Percentiles rank a stretch among this genome's conserved stretches.
Evolutionary conservation across 768 basidiomycete species (phyloP).

Genomic region (Suillus paluster): DNA sequence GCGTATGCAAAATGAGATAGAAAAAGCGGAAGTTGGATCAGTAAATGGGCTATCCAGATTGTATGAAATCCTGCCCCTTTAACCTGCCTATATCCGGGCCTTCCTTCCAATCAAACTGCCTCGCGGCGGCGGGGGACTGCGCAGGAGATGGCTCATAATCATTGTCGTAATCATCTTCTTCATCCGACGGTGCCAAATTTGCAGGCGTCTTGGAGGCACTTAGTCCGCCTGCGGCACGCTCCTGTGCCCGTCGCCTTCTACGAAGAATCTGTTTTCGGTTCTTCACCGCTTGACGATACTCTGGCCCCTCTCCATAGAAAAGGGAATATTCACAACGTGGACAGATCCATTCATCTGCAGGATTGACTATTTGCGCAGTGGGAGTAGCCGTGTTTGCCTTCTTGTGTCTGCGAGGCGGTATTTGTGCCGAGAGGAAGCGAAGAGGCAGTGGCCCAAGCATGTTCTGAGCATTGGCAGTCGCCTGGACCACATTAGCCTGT

Average conservation of each 20-base stretch:
- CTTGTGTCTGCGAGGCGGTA: conserved; percentile 52
- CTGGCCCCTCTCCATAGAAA: conserved; percentile 84
- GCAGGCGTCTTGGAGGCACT: conserved; percentile 25
- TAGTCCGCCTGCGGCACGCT: conserved; percentile 54
- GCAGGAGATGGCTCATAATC: conserved; percentile 17
- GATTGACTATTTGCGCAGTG: conserved; percentile 49
- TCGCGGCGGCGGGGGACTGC: conserved; percentile 12
- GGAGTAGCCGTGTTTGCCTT: conserved; percentile 29
- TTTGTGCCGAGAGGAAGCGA: conserved; percentile 69
- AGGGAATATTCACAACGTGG: conserved; percentile 91
- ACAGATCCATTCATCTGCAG: conserved; percentile 92
- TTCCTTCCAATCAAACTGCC: conserved; percentile 22
- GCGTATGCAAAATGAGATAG: conserved; percentile 16
- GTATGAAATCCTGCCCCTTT: conserved; percentile 23
- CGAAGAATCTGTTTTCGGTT: conserved; percentile 80
- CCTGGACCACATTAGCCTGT: conserved; percentile 41
- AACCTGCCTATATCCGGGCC: conserved; percentile 15
- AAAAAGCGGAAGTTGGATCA: conserved; percentile 15
- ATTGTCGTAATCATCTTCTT: conserved; percentile 25
- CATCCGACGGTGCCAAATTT: conserved; percentile 23
- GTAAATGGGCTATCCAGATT: conserved; percentile 25
- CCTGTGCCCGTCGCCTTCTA: conserved; percentile 70
- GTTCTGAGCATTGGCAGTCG: conserved; percentile 48
- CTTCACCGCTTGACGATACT: conserved; percentile 66
- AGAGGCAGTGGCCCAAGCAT: conserved; percentile 63